phyloP scores from a whole-genome alignment of 176 grass and related monocot genomes.

The Triticum dicoccoides region DNA sequence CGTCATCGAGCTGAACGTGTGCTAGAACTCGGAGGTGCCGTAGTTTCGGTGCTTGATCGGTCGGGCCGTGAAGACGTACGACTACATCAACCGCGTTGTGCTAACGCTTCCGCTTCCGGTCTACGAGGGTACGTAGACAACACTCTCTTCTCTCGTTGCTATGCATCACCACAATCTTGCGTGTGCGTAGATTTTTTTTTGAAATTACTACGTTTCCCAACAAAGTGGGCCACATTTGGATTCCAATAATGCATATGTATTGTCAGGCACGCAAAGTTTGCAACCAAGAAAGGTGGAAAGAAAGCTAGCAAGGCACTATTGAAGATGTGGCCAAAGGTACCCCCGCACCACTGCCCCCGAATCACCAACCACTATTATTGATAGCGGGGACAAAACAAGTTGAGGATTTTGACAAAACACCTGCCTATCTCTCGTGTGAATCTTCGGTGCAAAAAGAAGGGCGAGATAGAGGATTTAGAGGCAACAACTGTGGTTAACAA shows the following conservation, averaged over 20 bases:
- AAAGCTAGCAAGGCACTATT: conserved; percentile 27
- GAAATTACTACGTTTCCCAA: too few species aligned
- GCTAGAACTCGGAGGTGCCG: too few species aligned
- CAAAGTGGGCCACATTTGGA: conserved; percentile 50
- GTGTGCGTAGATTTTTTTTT: too few species aligned
- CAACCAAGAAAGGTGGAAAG: conserved; percentile 42
- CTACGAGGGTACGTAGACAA: too few species aligned
- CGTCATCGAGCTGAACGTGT: too few species aligned
- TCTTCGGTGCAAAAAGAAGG: neutral
- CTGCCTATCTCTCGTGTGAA: neutral
- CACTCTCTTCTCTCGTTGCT: too few species aligned
- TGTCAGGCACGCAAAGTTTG: conserved; percentile 54
- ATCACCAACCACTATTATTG: neutral
- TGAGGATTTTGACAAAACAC: neutral
- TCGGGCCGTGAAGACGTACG: too few species aligned
- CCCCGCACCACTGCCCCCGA: neutral
- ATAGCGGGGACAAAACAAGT: neutral
- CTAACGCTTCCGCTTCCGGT: too few species aligned
- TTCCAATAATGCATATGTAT: conserved; percentile 46
- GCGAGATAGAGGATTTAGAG: conserved; percentile 4
- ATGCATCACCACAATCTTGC: too few species aligned
- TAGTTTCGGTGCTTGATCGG: too few species aligned
- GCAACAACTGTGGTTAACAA: neutral
- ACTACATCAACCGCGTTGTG: too few species aligned
- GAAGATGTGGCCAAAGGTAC: conserved; percentile 37